phyloP scores from a whole-genome alignment of 331 rosid genomes.

The Stylosanthes scabra region DNA sequence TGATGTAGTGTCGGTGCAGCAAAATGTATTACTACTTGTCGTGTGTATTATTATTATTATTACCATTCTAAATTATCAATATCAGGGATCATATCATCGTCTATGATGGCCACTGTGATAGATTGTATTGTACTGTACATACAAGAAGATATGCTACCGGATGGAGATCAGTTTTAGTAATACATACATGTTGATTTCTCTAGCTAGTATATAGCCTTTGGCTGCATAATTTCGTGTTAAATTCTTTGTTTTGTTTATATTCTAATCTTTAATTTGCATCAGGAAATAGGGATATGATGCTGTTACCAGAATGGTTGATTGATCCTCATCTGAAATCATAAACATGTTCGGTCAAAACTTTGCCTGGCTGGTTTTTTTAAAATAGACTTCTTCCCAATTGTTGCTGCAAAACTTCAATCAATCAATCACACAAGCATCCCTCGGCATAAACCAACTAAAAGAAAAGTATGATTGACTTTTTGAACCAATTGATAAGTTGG shows the following conservation, averaged over 20 bases:
- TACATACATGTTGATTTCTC: background rate
- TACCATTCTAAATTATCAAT: constrained; percentile 33
- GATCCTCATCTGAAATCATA: background rate
- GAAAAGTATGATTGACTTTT: background rate
- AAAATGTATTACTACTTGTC: constrained; percentile 34
- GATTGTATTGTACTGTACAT: constrained; percentile 25
- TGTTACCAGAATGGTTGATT: background rate
- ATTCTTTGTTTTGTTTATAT: background rate
- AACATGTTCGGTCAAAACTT: constrained; percentile 8
- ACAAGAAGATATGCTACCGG: constrained; percentile 33
- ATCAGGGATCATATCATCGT: constrained; percentile 35
- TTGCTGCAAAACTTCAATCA: background rate
- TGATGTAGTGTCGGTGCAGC: constrained; percentile 37
- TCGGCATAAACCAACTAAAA: background rate
- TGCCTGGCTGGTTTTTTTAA: background rate
- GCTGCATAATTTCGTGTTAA: background rate
- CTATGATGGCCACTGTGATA: constrained; percentile 1
- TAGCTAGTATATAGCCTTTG: background rate
- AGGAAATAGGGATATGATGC: no score
- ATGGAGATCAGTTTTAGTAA: background rate
- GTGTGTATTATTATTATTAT: constrained; percentile 40
- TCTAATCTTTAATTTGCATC: background rate
- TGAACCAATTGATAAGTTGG: no score
- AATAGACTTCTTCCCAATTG: no score
- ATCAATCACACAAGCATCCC: background rate